phyloP scores from a whole-genome alignment of 2,329 filamentous ascomycete genomes.

The Camillea tinctor region DNA sequence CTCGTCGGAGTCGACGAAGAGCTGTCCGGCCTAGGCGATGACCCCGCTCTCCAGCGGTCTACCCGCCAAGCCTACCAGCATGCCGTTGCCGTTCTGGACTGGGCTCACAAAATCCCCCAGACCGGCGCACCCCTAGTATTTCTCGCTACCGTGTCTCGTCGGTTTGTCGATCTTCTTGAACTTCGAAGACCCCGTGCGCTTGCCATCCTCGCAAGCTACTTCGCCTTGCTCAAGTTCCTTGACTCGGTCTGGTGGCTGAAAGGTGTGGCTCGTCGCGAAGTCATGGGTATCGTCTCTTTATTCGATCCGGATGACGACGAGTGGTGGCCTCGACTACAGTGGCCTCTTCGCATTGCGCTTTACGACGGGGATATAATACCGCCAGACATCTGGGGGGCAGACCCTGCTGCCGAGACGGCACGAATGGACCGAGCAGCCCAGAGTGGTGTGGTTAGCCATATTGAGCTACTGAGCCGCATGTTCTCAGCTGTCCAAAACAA shows the following conservation, averaged over 20 bases:
- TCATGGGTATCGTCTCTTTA: conserved; percentile 60
- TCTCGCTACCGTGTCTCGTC: conserved; percentile 62
- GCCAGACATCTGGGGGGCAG: conserved; percentile 55
- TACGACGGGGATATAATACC: conserved; percentile 55
- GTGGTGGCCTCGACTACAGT: conserved; percentile 62
- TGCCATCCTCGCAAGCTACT: conserved; percentile 64
- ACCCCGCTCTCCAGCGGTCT: conserved; percentile 18
- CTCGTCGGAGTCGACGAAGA: conserved; percentile 59
- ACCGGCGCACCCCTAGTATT: conserved; percentile 60
- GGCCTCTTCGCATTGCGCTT: conserved; percentile 59
- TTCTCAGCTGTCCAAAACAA: conserved; percentile 31
- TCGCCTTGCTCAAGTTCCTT: conserved; percentile 61
- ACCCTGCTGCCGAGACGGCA: conserved; percentile 46
- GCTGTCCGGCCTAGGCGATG: conserved; percentile 35
- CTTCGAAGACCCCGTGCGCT: conserved; percentile 60
- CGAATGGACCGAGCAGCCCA: conserved; percentile 32
- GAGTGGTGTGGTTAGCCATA: conserved; percentile 40
- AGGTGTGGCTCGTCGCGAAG: conserved; percentile 63
- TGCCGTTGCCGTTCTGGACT: conserved; percentile 64
- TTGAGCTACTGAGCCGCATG: conserved; percentile 45
- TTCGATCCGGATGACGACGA: conserved; percentile 55
- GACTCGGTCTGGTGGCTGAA: conserved; percentile 68
- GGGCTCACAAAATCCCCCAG: conserved; percentile 61
- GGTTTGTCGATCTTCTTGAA: conserved; percentile 59
- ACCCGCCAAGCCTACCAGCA: conserved; percentile 60